A percentile compares a stretch with the other conserved stretches of the same genome.
Conservation (phyloP, 2,329 filamentous ascomycete genomes). For the Colletotrichum chlorophyti region DNA sequence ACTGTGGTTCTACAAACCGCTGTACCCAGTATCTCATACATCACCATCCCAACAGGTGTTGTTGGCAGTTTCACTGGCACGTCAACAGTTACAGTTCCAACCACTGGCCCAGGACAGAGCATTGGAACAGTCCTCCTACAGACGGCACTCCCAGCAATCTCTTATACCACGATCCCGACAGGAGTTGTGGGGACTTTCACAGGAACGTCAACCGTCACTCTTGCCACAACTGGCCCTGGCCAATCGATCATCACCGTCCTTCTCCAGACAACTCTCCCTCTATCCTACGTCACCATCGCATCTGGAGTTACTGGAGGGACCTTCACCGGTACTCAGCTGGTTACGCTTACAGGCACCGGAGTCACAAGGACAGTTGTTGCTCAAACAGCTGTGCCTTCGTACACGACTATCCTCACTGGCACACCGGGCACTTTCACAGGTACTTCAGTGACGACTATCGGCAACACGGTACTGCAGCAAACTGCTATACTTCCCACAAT, state of each 20-base stretch:
- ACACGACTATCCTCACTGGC: not conserved
- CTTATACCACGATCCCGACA: not conserved
- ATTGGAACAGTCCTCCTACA: conserved; percentile 1
- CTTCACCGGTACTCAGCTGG: not conserved
- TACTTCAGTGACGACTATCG: not conserved
- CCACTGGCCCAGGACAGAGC: not conserved
- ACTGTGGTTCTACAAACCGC: not conserved
- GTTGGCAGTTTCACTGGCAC: not conserved
- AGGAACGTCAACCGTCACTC: not conserved
- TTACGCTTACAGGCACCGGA: not conserved
- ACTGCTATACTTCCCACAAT: not conserved
- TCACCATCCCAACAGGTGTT: not conserved
- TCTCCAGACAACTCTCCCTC: not conserved
- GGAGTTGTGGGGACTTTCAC: not conserved
- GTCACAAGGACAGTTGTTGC: not conserved
- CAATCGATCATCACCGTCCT: conserved; percentile 3
- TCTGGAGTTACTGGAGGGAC: not conserved
- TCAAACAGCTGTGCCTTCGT: not conserved
- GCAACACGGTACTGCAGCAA: not conserved
- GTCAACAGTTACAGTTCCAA: not conserved
- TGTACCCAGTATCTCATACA: not conserved
- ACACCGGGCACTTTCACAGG: not conserved
- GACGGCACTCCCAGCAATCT: not conserved
- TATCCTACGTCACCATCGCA: not conserved
- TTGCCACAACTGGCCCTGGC: not conserved